Base-by-base conservation (phyloP, 1,284 basidiomycete species). In the Cutaneotrichosporon sp. region DNA sequence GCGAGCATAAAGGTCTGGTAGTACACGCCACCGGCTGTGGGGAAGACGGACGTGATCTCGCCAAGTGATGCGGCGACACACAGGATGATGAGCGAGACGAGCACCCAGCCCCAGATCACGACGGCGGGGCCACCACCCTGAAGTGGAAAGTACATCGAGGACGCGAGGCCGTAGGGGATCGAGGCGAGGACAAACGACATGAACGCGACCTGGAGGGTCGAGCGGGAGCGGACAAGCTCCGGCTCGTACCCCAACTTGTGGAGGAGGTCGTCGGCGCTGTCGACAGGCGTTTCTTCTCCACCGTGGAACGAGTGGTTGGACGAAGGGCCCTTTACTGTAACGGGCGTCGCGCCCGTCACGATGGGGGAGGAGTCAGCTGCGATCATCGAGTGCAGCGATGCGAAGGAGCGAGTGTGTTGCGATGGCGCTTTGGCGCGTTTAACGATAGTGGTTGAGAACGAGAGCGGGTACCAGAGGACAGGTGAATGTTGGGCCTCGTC, bases 11-110 rank as follows among this genome's bases (percentile, higher is more conserved):
- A 79, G 0, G 81, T 73, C 82, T 82, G 82, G 61, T 82, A 81
- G 68, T 83, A 83, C 2, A 83, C 82, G 42, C 82, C 82, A 1
- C 82, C 82, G 0, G 80, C 79, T 3, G 81, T 81, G 0, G 82
- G 82, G 51, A 77, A 83, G 36, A 81, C 80, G 7, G 79, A 81
- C 64, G 81, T 82, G 56, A 83, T 81, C 62, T 83, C 82, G 1
- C 80, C 82, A 7, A 83, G 71, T 61, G 77, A 80, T 0, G 80
- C 73, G 4, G 81, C 80, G 56, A 83, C 82, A 49, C 76, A 77
- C 58, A 83, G 63, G 11, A 81, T 81, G 50, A 83, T 80, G 50
- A 80, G 62, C 10, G 79, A 81, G 10, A 83, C 81, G 58, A 83
- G 75, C 21, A 81, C 73, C 82, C 82, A 83, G 69, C 80, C 80